Conservation (phyloP, 495 filamentous ascomycete species). For the Lasiosphaeria miniovina region DNA sequence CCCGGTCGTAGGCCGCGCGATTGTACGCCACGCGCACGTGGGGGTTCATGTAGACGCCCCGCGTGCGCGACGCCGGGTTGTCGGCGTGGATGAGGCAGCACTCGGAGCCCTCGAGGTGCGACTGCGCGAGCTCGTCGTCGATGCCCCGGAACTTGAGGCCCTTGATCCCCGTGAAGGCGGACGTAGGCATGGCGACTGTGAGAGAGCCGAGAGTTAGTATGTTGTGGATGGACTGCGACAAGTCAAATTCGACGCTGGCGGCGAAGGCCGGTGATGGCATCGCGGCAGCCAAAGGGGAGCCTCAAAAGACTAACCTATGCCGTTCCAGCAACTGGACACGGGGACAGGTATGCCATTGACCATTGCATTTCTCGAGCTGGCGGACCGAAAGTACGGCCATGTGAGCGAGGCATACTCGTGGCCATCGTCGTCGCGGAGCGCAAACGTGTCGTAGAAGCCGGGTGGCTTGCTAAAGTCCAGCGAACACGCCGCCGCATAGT, state of each 20-base stretch:
- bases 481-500: conserved; percentile 78
- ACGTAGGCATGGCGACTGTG: conserved; percentile 41
- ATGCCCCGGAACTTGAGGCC: conserved; percentile 64
- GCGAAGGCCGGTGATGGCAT: too few relatives aligned
- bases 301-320: conserved; percentile 49
- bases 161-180: conserved; percentile 23
- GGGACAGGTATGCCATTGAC: conserved; percentile 55
- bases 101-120: conserved; percentile 74
- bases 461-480: conserved; percentile 72
- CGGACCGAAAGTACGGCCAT: conserved; percentile 75
- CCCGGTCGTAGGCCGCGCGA: conserved; percentile 51
- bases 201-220: conserved; percentile 4
- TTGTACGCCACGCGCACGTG: conserved; percentile 73
- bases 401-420: conserved; percentile 58
- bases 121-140: conserved; percentile 60
- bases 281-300: too few relatives aligned
- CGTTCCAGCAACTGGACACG: conserved; percentile 82
- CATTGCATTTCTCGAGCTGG: conserved; percentile 57
- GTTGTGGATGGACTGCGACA: conserved; percentile 8
- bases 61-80: conserved; percentile 47
- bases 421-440: conserved; percentile 68
- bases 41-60: conserved; percentile 76
- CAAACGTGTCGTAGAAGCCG: conserved; percentile 79
- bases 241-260: too few relatives aligned
- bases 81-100: conserved; percentile 83